Conservation (phyloP, 108 stramenopile species). For the Poteriospumella lacustris region DNA sequence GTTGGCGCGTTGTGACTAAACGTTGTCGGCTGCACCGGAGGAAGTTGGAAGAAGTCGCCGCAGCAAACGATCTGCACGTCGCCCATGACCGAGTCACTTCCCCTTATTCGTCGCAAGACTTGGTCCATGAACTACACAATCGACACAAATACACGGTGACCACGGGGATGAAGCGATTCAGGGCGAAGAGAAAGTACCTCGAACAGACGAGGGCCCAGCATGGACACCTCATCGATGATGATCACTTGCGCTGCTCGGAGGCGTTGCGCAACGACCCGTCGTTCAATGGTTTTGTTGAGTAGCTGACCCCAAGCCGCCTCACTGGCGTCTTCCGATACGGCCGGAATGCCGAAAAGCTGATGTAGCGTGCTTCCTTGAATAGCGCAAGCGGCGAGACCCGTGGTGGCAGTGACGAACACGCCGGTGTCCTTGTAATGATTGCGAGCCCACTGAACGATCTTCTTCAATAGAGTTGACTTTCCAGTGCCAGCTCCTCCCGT, state of each 20-base stretch:
- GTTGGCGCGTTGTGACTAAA: too few species aligned
- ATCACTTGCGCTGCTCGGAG: background rate
- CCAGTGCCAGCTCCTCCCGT: constrained; percentile 21
- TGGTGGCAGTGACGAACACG: background rate
- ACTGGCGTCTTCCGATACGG: background rate
- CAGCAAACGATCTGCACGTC: background rate
- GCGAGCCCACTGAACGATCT: background rate
- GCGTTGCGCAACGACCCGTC: background rate
- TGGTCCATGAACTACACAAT: too few species aligned
- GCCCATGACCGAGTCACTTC: too few species aligned
- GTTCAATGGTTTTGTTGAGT: background rate
- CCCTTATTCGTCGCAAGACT: too few species aligned
- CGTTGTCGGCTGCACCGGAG: too few species aligned
- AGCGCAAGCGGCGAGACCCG: constrained; percentile 14
- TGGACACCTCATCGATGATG: constrained; percentile 10
- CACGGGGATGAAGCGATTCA: background rate
- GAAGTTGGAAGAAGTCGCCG: constrained; percentile 13
- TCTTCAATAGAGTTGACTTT: background rate
- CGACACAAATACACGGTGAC: too few species aligned
- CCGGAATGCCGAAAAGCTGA: background rate
- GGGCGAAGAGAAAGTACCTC: constrained; percentile 2
- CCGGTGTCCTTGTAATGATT: too few species aligned
- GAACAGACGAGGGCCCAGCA: background rate
- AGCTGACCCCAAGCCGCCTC: background rate
- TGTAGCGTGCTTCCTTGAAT: background rate